Percentiles rank a stretch among this genome's conserved stretches.
These are phyloP conservation scores for Nemania abortiva DNA, from an alignment of 2,329 filamentous ascomycete species.

Conservation along the genomic window DNA sequence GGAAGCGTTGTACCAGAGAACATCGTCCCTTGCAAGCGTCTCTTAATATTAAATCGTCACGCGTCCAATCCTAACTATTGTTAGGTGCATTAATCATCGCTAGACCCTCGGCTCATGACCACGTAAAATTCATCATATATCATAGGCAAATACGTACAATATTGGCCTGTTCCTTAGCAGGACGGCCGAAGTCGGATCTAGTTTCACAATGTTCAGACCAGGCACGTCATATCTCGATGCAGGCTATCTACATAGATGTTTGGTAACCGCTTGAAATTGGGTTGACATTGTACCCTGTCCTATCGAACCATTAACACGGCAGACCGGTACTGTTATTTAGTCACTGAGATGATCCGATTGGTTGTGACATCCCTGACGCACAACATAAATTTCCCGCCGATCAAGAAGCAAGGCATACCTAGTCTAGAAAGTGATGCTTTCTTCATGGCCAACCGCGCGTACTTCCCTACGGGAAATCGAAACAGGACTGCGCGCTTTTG, in stretches of 20 bases:
- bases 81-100: slow-evolving; percentile 6
- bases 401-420: slow-evolving; percentile 1
- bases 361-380: slow-evolving; percentile 13
- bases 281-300: slow-evolving; percentile 6
- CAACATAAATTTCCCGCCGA: slow-evolving; percentile 17
- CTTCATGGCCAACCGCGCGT: slow-evolving; percentile 2
- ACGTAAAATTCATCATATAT: slow-evolving; percentile 1
- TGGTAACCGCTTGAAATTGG: neutral
- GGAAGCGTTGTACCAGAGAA: neutral
- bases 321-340: slow-evolving; percentile 18
- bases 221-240: slow-evolving; percentile 13
- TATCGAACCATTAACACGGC: neutral
- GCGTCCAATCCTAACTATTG: neutral
- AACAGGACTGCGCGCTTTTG: slow-evolving; percentile 1
- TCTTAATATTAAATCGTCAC: neutral
- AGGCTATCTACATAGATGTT: neutral
- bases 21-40: neutral
- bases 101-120: slow-evolving; percentile 3
- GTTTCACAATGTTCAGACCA: slow-evolving; percentile 2
- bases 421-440: neutral
- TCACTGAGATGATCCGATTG: slow-evolving; percentile 23
- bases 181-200: slow-evolving; percentile 6
- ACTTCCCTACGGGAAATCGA: neutral
- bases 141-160: neutral
- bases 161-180: neutral